Base-by-base conservation (phyloP, 768 basidiomycete genomes). In the Dacryopinax spathularia region DNA sequence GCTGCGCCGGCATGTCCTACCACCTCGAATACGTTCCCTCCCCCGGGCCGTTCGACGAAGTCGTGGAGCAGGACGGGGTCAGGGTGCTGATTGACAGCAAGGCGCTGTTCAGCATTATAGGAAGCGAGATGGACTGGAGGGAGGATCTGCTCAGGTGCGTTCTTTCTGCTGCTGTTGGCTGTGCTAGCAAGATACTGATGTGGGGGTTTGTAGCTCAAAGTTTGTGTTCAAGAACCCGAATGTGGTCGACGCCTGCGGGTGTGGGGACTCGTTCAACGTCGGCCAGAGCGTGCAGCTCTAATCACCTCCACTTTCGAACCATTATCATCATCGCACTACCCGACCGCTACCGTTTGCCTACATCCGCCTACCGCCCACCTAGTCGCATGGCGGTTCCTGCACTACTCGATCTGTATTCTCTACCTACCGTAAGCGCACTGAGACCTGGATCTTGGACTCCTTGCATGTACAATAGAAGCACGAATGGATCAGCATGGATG, bases 71-170 rank as follows among this genome's bases (percentile, higher is more conserved):
- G 75, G 93, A 97, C 67, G 95, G 89, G 1, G 91, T 96, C 27
- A 82, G 80, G 67, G 95, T 99, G 44, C 78, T 98, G 66, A 92
- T 98, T 72, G 96, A 99, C 77, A 88, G 86, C 72, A 97, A 94
- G 74, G 96, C 96, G 27, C 76, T 99, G 67, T 98, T 99, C 73
- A 92, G 89, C 64, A 96, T 99, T 68, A 96, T 99, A 65, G 96
- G 96, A 60, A 95, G 91, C 74, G 89, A 90, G 80, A 99, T 99
- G 96, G 92, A 95, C 72, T 99, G 96, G 96, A 81, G 84, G 65
- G 96, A 98, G 77, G 92, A 95, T 73, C 75, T 84, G 33, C 76
- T 99, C 41, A 94, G 91, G 88, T 89, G 65, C 62, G 85, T 77
- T 10, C 62, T 65, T 60, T 62, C 63, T 34, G n/a, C n/a, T n/a